A percentile compares a stretch with the other conserved stretches of the same genome.
Evolutionary conservation across 331 rosid species (phyloP).

Genomic region (Pyracantha coccinea): DNA sequence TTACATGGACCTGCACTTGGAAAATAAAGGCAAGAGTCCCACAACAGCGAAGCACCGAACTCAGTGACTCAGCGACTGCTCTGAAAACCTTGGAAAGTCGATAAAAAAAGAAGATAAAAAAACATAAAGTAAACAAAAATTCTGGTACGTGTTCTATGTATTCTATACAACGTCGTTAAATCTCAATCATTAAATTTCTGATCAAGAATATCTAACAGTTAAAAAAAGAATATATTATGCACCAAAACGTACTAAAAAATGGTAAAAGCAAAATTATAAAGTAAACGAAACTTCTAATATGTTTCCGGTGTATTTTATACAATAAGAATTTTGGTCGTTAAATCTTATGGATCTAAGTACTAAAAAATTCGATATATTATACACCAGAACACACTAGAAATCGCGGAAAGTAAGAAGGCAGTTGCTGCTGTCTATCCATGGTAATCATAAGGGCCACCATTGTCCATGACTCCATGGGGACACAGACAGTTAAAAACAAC

Average conservation of each 20-base stretch:
- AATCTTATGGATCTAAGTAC: background rate
- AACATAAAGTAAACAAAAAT: background rate
- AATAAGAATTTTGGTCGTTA: too few relatives aligned
- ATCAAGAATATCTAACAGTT: background rate
- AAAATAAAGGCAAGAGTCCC: background rate
- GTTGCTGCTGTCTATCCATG: background rate
- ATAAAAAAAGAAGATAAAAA: background rate
- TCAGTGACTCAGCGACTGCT: background rate
- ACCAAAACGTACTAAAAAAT: too few relatives aligned
- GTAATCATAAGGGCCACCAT: slow-evolving; percentile 27
- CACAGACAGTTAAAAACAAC: slow-evolving; percentile 27
- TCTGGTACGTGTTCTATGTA: background rate
- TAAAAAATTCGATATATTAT: too few relatives aligned
- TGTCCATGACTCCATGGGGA: background rate
- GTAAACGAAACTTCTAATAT: too few relatives aligned
- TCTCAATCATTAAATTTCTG: too few relatives aligned
- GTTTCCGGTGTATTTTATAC: too few relatives aligned
- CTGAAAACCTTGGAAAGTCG: background rate
- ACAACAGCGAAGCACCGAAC: background rate
- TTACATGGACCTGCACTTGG: background rate
- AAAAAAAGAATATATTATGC: background rate
- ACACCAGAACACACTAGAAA: background rate
- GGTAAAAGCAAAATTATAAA: background rate
- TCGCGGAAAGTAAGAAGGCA: background rate
- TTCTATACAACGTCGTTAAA: background rate